phyloP scores from a whole-genome alignment of 495 filamentous ascomycete species.

The Glarea lozoyensis region DNA sequence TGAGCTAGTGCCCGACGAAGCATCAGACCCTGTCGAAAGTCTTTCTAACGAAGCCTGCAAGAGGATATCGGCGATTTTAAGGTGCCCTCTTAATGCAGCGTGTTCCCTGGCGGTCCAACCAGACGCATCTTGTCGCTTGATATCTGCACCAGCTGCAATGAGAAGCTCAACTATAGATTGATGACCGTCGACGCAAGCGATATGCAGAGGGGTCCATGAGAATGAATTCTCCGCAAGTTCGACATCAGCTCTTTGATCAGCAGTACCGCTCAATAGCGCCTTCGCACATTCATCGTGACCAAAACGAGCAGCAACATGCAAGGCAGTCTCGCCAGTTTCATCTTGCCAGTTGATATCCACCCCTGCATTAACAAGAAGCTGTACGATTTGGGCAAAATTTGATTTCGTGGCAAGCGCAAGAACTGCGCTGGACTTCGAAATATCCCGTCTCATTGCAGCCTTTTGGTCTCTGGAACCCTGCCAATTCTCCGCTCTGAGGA shows the following conservation, averaged over 20 bases:
- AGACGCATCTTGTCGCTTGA: constrained; percentile 67
- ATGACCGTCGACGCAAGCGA: constrained; percentile 83
- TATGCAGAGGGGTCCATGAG: constrained; percentile 87
- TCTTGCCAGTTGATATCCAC: constrained; percentile 94
- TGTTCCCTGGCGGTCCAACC: constrained; percentile 96
- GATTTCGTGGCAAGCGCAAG: constrained; percentile 79
- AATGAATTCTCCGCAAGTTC: constrained; percentile 78
- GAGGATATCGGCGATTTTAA: constrained; percentile 64
- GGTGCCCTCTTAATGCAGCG: constrained; percentile 78
- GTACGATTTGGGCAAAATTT: constrained; percentile 74
- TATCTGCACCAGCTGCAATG: constrained; percentile 64
- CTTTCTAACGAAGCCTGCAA: constrained; percentile 32
- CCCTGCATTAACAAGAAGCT: constrained; percentile 78
- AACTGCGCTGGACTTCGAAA: constrained; percentile 82
- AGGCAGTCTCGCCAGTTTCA: constrained; percentile 81
- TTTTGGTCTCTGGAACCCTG: constrained; percentile 48
- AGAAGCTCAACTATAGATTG: constrained; percentile 59
- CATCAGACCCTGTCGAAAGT: constrained; percentile 22
- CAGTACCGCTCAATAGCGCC: constrained; percentile 60
- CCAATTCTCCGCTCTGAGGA: constrained; percentile 76
- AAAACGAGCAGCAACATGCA: constrained; percentile 87
- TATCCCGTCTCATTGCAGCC: constrained; percentile 51
- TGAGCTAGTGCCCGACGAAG: constrained; percentile 27
- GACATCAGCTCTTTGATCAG: constrained; percentile 60
- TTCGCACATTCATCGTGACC: constrained; percentile 73